Evolutionary conservation across 768 basidiomycete species (phyloP).

Genomic region (Tylopilus rubrobrunneus): DNA sequence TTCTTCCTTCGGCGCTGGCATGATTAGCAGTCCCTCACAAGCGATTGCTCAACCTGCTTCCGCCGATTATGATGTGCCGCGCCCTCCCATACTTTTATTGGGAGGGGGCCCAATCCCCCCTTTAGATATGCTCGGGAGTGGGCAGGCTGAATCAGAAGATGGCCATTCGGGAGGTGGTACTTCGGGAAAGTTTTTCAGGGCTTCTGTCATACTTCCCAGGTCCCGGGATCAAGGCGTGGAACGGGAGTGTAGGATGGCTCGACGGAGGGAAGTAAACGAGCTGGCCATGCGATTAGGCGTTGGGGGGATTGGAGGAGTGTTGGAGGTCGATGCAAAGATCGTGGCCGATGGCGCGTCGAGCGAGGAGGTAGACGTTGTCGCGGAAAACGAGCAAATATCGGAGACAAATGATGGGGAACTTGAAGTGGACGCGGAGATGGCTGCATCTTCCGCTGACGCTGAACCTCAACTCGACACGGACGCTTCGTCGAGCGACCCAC

Average conservation of each 20-base stretch:
- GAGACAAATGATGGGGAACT: conserved; percentile 11
- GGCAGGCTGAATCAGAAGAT: conserved; percentile 16
- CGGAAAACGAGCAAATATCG: conserved; percentile 1
- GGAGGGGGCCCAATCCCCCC: conserved; percentile 21
- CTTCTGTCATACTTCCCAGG: conserved; percentile 64
- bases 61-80: conserved; percentile 22
- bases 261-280: conserved; percentile 76
- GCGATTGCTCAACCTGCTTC: conserved; percentile 26
- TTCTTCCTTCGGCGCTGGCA: conserved; percentile 1
- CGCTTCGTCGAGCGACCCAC: background rate
- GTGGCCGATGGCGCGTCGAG: background rate
- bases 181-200: conserved; percentile 54
- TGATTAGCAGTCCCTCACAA: conserved; percentile 7
- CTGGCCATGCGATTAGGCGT: conserved; percentile 81
- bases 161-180: conserved; percentile 8
- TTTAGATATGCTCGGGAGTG: conserved; percentile 24
- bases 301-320: conserved; percentile 64
- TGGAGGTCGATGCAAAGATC: conserved; percentile 34
- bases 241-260: conserved; percentile 49
- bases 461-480: background rate
- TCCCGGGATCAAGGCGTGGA: conserved; percentile 54
- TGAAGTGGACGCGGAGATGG: conserved; percentile 16
- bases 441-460: conserved; percentile 15
- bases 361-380: conserved; percentile 2
- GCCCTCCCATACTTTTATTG: conserved; percentile 23